phyloP scores from a whole-genome alignment of 345 rosid genomes.

The Ceriops zippeliana region DNA sequence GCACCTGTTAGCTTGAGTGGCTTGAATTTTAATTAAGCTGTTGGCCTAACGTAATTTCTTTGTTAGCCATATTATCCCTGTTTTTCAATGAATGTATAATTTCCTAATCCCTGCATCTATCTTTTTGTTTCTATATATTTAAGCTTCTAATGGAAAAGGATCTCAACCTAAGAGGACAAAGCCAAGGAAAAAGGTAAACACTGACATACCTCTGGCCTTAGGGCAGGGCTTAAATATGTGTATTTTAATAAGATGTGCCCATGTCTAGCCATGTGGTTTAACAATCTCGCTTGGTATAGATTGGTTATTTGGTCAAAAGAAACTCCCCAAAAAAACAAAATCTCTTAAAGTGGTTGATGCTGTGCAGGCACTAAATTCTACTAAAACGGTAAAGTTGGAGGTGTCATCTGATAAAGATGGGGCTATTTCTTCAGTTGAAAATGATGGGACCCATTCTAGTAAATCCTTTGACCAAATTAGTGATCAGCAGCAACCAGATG shows the following conservation, averaged over 20 bases:
- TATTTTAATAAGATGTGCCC: conserved; percentile 1
- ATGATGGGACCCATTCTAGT: conserved; percentile 37
- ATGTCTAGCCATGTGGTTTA: not conserved
- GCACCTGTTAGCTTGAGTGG: not conserved
- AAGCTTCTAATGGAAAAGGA: conserved; percentile 71
- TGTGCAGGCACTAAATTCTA: conserved; percentile 31
- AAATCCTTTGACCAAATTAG: conserved; percentile 21
- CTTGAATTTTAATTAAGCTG: too few species aligned
- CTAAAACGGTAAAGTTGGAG: conserved; percentile 35
- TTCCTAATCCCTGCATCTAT: conserved; percentile 9
- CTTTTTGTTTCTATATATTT: not conserved
- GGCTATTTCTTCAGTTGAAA: conserved; percentile 31
- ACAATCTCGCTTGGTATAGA: conserved; percentile 17
- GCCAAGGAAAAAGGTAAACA: conserved; percentile 62
- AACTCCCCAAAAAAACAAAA: conserved; percentile 28
- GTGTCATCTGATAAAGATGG: conserved; percentile 33
- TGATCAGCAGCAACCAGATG: conserved; percentile 26
- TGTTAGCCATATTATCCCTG: not conserved
- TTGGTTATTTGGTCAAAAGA: conserved; percentile 51
- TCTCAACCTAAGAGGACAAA: conserved; percentile 56
- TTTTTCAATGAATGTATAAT: conserved; percentile 1
- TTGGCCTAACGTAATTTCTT: not conserved
- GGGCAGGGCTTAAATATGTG: conserved; percentile 10
- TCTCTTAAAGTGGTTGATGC: conserved; percentile 34
- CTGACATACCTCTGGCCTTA: conserved; percentile 6